These are phyloP conservation scores for Dipodascus geniculatus DNA, from an alignment of 805 yeast species.

Conservation along the genomic window DNA sequence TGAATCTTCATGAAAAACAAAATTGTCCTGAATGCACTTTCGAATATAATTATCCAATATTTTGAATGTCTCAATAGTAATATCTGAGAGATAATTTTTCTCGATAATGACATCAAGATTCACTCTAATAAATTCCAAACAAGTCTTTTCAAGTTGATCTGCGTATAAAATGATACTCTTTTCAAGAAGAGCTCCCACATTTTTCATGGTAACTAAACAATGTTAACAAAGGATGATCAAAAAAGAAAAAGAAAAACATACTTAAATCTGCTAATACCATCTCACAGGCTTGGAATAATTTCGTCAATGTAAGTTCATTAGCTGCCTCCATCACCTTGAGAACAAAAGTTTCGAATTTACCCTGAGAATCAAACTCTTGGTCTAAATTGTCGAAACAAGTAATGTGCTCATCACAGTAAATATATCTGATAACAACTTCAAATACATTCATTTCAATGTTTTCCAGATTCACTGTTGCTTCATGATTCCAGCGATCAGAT, in stretches of 20 bases:
- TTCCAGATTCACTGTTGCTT: slow-evolving; percentile 27
- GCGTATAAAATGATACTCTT: slow-evolving; percentile 45
- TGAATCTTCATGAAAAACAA: neutral
- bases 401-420: slow-evolving; percentile 39
- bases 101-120: slow-evolving; percentile 53
- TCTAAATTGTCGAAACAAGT: slow-evolving; percentile 26
- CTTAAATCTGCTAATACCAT: slow-evolving; percentile 33
- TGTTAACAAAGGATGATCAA: neutral
- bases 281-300: slow-evolving; percentile 52
- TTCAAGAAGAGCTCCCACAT: slow-evolving; percentile 43
- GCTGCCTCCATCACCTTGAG: slow-evolving; percentile 49
- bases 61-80: neutral
- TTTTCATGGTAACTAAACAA: slow-evolving; percentile 32
- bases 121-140: slow-evolving; percentile 57
- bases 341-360: slow-evolving; percentile 39
- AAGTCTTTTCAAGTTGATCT: slow-evolving; percentile 41
- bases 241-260: slow-evolving; percentile 32
- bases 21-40: neutral
- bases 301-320: slow-evolving; percentile 51
- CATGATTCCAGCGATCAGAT: slow-evolving; percentile 40
- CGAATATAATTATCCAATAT: slow-evolving; percentile 1
- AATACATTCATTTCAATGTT: slow-evolving; percentile 35
- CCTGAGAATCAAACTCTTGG: slow-evolving; percentile 20
- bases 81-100: slow-evolving; percentile 22
- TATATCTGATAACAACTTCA: slow-evolving; percentile 36